Conservation (phyloP, 2,329 filamentous ascomycete genomes). For the Arthrobotrys iridis region DNA sequence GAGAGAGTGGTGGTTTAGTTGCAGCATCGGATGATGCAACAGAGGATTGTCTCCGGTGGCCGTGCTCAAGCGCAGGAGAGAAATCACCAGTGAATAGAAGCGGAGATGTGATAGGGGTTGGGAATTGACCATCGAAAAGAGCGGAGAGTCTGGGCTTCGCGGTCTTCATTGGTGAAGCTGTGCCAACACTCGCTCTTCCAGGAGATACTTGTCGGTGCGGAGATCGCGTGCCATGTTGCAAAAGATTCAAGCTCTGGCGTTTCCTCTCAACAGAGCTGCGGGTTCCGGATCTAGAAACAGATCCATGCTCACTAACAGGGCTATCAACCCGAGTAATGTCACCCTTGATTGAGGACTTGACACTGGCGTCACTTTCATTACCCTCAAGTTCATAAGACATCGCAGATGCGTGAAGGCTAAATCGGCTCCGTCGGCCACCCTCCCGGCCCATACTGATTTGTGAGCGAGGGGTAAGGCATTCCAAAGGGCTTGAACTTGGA, state of each 20-base stretch:
- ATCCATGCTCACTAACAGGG: conserved; percentile 83
- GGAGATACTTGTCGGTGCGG: conserved; percentile 88
- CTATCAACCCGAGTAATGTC: conserved; percentile 76
- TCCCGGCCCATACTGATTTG: conserved; percentile 67
- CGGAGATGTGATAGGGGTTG: conserved; percentile 89
- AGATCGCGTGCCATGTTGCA: conserved; percentile 72
- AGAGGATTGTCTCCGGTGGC: conserved; percentile 90
- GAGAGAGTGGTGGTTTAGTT: conserved; percentile 77
- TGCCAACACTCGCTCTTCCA: conserved; percentile 71
- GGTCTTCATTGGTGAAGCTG: conserved; percentile 84
- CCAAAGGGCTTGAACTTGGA: conserved; percentile 86
- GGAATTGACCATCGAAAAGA: conserved; percentile 71
- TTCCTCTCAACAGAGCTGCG: conserved; percentile 70
- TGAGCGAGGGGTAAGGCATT: conserved; percentile 89
- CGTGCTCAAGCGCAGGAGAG: conserved; percentile 73
- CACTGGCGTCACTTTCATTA: conserved; percentile 87
- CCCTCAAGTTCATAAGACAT: conserved; percentile 80
- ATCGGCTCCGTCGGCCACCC: conserved; percentile 49
- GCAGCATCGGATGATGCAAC: conserved; percentile 78
- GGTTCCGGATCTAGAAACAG: conserved; percentile 55
- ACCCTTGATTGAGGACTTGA: conserved; percentile 71
- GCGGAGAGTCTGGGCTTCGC: conserved; percentile 76
- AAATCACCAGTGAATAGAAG: conserved; percentile 85
- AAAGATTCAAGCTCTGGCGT: conserved; percentile 71
- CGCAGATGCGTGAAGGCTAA: conserved; percentile 55